Percentiles rank a stretch among this genome's conserved stretches.
These are phyloP conservation scores for Gastrolobium bilobum DNA, from an alignment of 306 rosid genomes.

Conservation along the genomic window DNA sequence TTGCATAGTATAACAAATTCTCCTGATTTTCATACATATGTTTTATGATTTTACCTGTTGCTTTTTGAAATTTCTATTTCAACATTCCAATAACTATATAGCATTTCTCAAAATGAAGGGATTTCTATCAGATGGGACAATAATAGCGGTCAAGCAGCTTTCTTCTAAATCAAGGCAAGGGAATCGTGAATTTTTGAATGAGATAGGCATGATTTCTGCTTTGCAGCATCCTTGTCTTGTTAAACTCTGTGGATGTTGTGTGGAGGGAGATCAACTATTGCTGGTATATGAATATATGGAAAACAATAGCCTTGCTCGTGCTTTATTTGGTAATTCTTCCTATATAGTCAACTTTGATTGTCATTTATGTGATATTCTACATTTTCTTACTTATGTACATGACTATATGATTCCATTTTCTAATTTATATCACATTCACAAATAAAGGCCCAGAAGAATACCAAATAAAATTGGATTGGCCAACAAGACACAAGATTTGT, in stretches of 20 bases:
- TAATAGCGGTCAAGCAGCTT: constrained; percentile 68
- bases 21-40: neutral
- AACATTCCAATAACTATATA: neutral
- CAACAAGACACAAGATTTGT: constrained; percentile 69
- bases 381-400: neutral
- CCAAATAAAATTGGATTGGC: constrained; percentile 60
- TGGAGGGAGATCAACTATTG: constrained; percentile 65
- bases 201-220: constrained; percentile 75
- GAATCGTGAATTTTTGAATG: constrained; percentile 68
- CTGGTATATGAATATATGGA: constrained; percentile 68
- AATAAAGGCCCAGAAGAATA: constrained; percentile 47
- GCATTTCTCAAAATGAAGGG: constrained; percentile 57
- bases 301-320: constrained; percentile 68
- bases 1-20: neutral
- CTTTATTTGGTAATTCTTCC: constrained; percentile 61
- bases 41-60: neutral
- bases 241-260: constrained; percentile 70
- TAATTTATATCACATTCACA: constrained; percentile 18
- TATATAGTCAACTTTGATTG: neutral
- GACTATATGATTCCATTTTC: neutral
- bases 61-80: neutral
- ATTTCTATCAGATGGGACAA: constrained; percentile 54
- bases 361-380: neutral
- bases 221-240: constrained; percentile 69
- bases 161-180: constrained; percentile 75